Base-by-base conservation (phyloP, 768 basidiomycete genomes). In the Tricholoma saponaceum region DNA sequence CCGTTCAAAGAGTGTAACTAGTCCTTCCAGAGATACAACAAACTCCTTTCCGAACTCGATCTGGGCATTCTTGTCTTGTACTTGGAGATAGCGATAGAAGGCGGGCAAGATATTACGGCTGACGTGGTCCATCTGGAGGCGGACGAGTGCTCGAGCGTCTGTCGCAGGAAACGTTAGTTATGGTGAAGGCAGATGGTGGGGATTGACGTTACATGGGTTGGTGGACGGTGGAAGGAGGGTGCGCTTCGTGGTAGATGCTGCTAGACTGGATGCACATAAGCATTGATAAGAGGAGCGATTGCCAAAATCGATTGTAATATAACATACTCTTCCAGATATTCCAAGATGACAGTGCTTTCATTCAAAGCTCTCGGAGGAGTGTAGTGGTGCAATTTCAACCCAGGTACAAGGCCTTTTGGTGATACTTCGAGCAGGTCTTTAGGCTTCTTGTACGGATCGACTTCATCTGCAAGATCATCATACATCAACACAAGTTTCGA, bases 381-480 rank as follows among this genome's bases (percentile, higher is more conserved):
- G 58, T 76, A 82, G 3, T 71, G 70, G 62, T 84, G 72, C 54
- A 91, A 69, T 62, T 78, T 81, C 26, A 90, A 64, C 0, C 79
- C 89, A 0, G 91, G 90, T 1, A 95, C 89, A 3, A 94, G 78
- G 0, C 92, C 90, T 64, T 89, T 90, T 0, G 91, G 90, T 14
- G 90, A 92, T 16, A 91, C 76, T 35, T 89, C 83, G n/a, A 95
- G 76, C 18, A 94, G 80, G 30, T 90, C 89, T 51, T 82, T 69
- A 0, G 91, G 89, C 62, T 92, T 94, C 71, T 84, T 84, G 75
- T 92, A 92, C 18, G 89, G 88, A 69, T 91, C 87, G 26, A 90
- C 87, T 70, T 91, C 89, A 63, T 87, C 89, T 90, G 46, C 22
- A 1, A 6, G 9, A 61, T 56, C 10, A 50, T 20, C 4, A 37